Conservation (phyloP, 257 asterid genomes). For the Primulina eburnea region DNA sequence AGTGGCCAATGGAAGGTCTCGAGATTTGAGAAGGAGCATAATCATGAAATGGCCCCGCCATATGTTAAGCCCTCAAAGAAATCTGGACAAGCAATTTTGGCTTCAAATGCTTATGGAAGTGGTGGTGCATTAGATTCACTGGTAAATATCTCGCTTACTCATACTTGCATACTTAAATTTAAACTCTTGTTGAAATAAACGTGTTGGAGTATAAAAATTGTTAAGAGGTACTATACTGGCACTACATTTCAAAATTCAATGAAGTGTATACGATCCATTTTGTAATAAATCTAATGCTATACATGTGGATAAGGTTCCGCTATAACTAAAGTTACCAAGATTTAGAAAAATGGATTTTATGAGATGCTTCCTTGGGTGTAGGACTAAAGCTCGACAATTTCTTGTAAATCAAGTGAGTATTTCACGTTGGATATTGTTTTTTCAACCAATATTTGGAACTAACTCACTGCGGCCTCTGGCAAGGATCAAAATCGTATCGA, state of each 20-base stretch:
- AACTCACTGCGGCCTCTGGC: background rate
- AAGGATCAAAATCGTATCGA: background rate
- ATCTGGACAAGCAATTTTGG: conserved; percentile 62
- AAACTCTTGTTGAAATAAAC: conserved; percentile 3
- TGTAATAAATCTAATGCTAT: conserved; percentile 12
- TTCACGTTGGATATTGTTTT: background rate
- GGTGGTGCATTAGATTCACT: conserved; percentile 43
- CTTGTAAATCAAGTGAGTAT: conserved; percentile 4
- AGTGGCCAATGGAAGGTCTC: conserved; percentile 64
- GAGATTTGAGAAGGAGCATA: conserved; percentile 60
- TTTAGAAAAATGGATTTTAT: background rate
- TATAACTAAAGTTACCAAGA: background rate
- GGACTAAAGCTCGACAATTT: background rate
- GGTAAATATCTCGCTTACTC: conserved; percentile 34
- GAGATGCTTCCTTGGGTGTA: background rate
- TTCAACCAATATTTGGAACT: background rate
- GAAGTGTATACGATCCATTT: background rate
- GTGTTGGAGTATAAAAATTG: conserved; percentile 1
- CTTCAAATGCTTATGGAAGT: conserved; percentile 51
- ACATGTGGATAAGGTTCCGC: conserved; percentile 12
- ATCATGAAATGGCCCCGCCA: conserved; percentile 65
- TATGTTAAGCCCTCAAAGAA: conserved; percentile 50
- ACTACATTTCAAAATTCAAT: conserved; percentile 7
- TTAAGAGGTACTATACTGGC: conserved; percentile 9
- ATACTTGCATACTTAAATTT: conserved; percentile 3